These are phyloP conservation scores for Leishmania lainsoni DNA, from an alignment of 208 protist species.

Conservation along the genomic window DNA sequence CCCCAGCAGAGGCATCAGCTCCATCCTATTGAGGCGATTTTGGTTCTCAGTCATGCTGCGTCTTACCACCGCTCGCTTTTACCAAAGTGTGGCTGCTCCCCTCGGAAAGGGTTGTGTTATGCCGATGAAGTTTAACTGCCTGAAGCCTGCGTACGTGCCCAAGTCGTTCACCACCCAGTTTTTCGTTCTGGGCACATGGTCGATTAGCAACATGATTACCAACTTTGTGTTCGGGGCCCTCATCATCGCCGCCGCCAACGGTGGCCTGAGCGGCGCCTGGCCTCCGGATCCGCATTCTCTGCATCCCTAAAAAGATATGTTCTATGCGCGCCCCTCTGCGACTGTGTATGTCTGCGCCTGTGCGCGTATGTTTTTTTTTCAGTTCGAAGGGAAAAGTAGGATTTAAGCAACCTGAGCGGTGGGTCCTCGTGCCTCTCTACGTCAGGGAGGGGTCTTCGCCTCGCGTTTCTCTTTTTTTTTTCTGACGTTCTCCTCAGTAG, in stretches of 20 bases:
- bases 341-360: background rate
- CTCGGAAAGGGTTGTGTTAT: constrained; percentile 84
- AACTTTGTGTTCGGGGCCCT: constrained; percentile 77
- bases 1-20: background rate
- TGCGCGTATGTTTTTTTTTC: background rate
- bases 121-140: constrained; percentile 77
- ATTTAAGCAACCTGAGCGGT: background rate
- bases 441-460: background rate
- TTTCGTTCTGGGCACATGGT: constrained; percentile 77
- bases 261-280: constrained; percentile 78
- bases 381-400: background rate
- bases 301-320: constrained; percentile 46
- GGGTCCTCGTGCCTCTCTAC: background rate
- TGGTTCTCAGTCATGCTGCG: constrained; percentile 55
- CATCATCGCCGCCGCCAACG: constrained; percentile 80
- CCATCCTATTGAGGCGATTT: constrained; percentile 9
- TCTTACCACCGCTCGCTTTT: constrained; percentile 50
- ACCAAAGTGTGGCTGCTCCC: constrained; percentile 60
- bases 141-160: constrained; percentile 82
- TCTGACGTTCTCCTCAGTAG: background rate
- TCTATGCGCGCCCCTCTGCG: background rate
- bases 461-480: background rate
- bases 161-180: constrained; percentile 83
- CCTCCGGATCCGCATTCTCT: constrained; percentile 85
- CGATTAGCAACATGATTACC: constrained; percentile 77